Conservation (phyloP, 768 basidiomycete species). For the Suillus occidentalis region DNA sequence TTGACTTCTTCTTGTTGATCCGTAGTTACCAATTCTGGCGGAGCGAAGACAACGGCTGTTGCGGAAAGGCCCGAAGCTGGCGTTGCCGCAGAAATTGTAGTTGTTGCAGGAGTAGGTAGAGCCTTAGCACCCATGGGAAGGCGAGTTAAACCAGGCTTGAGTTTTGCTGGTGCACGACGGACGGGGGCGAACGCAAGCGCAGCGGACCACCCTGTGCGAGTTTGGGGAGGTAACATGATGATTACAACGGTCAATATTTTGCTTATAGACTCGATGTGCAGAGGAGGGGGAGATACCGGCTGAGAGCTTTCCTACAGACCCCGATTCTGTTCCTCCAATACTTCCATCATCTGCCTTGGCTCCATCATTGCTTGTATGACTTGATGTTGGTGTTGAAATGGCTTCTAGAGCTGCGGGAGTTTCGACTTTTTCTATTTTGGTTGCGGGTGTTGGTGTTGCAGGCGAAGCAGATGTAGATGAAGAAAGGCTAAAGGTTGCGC, state of each 20-base stretch:
- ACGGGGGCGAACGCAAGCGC: slow-evolving; percentile 87
- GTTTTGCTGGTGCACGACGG: slow-evolving; percentile 60
- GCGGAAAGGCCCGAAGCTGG: slow-evolving; percentile 39
- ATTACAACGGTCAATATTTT: slow-evolving; percentile 37
- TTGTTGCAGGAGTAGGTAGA: slow-evolving; percentile 24
- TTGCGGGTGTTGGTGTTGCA: slow-evolving; percentile 20
- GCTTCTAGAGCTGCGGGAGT: slow-evolving; percentile 20
- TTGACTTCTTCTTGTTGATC: slow-evolving; percentile 29
- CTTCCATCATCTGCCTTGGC: slow-evolving; percentile 27
- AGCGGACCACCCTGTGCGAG: slow-evolving; percentile 78
- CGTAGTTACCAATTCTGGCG: slow-evolving; percentile 52
- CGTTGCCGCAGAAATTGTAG: slow-evolving; percentile 26
- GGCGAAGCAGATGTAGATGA: slow-evolving; percentile 38
- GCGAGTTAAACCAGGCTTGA: slow-evolving; percentile 38
- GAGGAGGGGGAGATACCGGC: slow-evolving; percentile 54
- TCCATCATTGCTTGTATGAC: slow-evolving; percentile 26
- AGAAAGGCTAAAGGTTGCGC: slow-evolving; percentile 50
- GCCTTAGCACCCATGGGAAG: slow-evolving; percentile 59
- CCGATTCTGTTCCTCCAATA: slow-evolving; percentile 21
- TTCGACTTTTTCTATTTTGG: slow-evolving; percentile 20
- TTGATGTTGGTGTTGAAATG: slow-evolving; percentile 19
- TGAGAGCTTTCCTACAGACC: slow-evolving; percentile 46
- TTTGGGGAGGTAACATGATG: slow-evolving; percentile 31
- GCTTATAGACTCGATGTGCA: slow-evolving; percentile 36
- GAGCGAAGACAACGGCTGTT: slow-evolving; percentile 70